Conservation (phyloP, 768 basidiomycete genomes). For the Suillus subalutaceus region DNA sequence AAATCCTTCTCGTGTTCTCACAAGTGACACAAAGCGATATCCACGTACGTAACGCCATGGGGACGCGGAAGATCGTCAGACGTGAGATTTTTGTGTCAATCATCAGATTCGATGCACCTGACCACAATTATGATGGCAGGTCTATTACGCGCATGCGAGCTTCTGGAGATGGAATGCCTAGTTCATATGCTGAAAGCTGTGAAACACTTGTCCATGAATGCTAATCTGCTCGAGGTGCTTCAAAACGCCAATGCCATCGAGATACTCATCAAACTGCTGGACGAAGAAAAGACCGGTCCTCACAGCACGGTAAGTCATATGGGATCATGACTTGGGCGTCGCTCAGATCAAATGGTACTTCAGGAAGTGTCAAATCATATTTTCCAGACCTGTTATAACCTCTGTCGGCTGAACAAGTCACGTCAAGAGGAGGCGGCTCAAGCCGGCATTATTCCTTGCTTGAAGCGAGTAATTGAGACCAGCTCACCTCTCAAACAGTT, state of each 20-base stretch:
- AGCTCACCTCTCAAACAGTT: slow-evolving; percentile 96
- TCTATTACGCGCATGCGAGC: slow-evolving; percentile 81
- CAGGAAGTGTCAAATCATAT: slow-evolving; percentile 98
- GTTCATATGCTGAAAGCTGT: slow-evolving; percentile 92
- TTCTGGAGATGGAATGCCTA: slow-evolving; percentile 86
- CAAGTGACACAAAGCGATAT: slow-evolving; percentile 96
- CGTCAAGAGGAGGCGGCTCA: slow-evolving; percentile 97
- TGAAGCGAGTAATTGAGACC: slow-evolving; percentile 86
- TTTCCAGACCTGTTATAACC: slow-evolving; percentile 96
- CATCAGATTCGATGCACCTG: slow-evolving; percentile 13
- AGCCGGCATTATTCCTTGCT: slow-evolving; percentile 90
- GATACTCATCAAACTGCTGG: slow-evolving; percentile 82
- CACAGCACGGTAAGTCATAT: slow-evolving; percentile 71
- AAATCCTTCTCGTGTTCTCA: slow-evolving; percentile 88
- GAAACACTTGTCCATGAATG: slow-evolving; percentile 95
- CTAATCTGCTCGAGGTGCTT: slow-evolving; percentile 85
- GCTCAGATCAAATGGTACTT: slow-evolving; percentile 1
- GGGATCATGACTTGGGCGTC: not conserved
- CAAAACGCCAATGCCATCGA: slow-evolving; percentile 97
- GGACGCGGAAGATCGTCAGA: slow-evolving; percentile 84
- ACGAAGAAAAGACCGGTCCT: slow-evolving; percentile 75
- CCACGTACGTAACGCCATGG: slow-evolving; percentile 90
- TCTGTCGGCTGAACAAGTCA: slow-evolving; percentile 91
- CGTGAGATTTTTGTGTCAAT: slow-evolving; percentile 54
- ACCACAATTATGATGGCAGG: slow-evolving; percentile 48